Conservation (phyloP, 805 yeast genomes). For the Wickerhamiella australiensis region DNA sequence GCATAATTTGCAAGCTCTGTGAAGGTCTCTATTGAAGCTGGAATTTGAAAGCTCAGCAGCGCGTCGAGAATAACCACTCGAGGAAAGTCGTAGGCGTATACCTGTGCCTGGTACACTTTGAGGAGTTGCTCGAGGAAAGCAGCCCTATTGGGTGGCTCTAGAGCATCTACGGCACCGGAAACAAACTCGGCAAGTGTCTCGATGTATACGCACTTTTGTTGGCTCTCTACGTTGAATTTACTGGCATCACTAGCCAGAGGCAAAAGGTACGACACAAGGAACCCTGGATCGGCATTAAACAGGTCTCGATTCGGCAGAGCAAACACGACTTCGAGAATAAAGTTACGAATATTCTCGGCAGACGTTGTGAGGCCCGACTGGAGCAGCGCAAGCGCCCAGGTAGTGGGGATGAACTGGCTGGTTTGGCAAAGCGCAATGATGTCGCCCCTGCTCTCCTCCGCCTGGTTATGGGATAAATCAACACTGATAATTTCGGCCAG, state of each 20-base stretch:
- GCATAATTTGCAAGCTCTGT: conserved; percentile 14
- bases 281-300: conserved; percentile 34
- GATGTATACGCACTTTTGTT: conserved; percentile 45
- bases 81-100: conserved; percentile 5
- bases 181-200: conserved; percentile 38
- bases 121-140: conserved; percentile 15
- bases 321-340: conserved; percentile 44
- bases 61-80: conserved; percentile 3
- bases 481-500: conserved; percentile 69
- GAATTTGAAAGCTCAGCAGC: conserved; percentile 5
- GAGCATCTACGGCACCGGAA: conserved; percentile 28
- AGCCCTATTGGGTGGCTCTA: conserved; percentile 20
- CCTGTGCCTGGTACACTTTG: background rate
- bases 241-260: conserved; percentile 52
- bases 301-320: conserved; percentile 39
- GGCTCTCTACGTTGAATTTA: conserved; percentile 38
- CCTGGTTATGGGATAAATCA: conserved; percentile 78
- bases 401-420: conserved; percentile 42
- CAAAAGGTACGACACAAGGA: conserved; percentile 36
- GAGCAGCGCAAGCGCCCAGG: conserved; percentile 64
- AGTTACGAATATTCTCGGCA: conserved; percentile 64
- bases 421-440: conserved; percentile 42
- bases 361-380: conserved; percentile 66
- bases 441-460: conserved; percentile 62
- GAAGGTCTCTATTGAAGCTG: conserved; percentile 4